Base-by-base conservation (phyloP, 2,329 filamentous ascomycete species). In the Tricladium varicosporioides region DNA sequence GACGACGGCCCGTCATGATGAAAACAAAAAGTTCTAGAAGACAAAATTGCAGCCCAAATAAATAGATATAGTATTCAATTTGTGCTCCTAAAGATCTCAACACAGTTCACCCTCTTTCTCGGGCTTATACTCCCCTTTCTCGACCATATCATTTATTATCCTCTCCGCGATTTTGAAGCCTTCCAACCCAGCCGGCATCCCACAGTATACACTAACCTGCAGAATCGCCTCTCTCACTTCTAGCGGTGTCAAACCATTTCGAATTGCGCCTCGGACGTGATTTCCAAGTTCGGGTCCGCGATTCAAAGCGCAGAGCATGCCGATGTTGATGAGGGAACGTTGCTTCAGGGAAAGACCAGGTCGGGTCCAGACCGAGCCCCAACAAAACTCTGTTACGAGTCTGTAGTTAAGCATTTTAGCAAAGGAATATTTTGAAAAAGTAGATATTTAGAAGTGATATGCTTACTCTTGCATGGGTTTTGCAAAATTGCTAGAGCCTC, bases 341-440 rank as follows among this genome's bases (percentile, higher is more conserved):
- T 83, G 80, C 68, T 86, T 84, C 58, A 79, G 77, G 36, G 81
- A 78, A 8, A 88, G 77, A 0, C 84, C 85, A 0, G 83, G 83
- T 7, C 85, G 78, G 2, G 80, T 80, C 85, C 85, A 88, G 22
- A 80, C 78, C 57, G 78, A 78, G 13, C 84, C 84, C 85, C 84
- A 88, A 72, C 80, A 82, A 68, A 77, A 81, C 71, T 87, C 84
- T 0, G 84, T 86, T 1, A 85, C 79, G 40, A 85, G 75, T 62
- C 87, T 80, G 70, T 87, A 84, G 63, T n/a, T n/a, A n/a, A n/a
- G n/a, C n/a, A n/a, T n/a, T n/a, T n/a, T n/a, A n/a, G n/a, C n/a
- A n/a, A n/a, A n/a, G n/a, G n/a, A n/a, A n/a, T n/a, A n/a, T n/a
- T n/a, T n/a, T n/a, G n/a, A n/a, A n/a, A n/a, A n/a, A 27, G 3